Conservation (phyloP, 352 stramenopile species). For the Blastocystis sp. region DNA sequence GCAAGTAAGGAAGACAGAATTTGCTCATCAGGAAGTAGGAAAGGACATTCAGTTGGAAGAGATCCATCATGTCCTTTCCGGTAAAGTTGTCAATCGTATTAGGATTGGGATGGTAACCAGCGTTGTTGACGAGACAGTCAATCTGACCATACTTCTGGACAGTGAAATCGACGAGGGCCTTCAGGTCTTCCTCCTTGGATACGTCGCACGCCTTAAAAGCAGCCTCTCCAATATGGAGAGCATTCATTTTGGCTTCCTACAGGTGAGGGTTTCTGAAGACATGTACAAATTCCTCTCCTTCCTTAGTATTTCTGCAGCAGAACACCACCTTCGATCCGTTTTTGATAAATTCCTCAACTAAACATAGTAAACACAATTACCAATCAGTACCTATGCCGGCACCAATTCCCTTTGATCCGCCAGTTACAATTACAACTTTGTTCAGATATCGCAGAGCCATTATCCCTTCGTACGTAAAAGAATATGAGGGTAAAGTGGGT, state of each 20-base stretch:
- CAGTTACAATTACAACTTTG: slow-evolving; percentile 55
- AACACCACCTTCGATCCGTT: slow-evolving; percentile 54
- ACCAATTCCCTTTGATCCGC: slow-evolving; percentile 55
- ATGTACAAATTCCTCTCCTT: slow-evolving; percentile 37
- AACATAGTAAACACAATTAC: background rate
- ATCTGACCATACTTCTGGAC: slow-evolving; percentile 52
- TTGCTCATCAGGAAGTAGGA: slow-evolving; percentile 53
- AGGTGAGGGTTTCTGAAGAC: background rate
- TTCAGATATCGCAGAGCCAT: slow-evolving; percentile 42
- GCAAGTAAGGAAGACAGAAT: slow-evolving; percentile 51
- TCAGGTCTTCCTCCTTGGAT: slow-evolving; percentile 47
- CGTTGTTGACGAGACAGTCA: slow-evolving; percentile 56
- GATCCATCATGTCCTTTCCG: slow-evolving; percentile 47
- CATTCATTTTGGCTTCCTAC: slow-evolving; percentile 56
- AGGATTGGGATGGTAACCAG: slow-evolving; percentile 50
- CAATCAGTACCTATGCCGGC: slow-evolving; percentile 18
- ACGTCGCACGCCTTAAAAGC: slow-evolving; percentile 53
- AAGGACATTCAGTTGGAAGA: slow-evolving; percentile 54
- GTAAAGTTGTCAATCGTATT: slow-evolving; percentile 43
- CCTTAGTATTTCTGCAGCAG: slow-evolving; percentile 44
- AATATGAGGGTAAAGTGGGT: too few relatives aligned
- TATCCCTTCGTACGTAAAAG: background rate
- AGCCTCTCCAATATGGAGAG: slow-evolving; percentile 12
- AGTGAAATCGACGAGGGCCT: slow-evolving; percentile 52
- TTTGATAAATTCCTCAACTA: slow-evolving; percentile 56